Percentiles rank a stretch among this genome's conserved stretches.
Evolutionary conservation across 768 basidiomycete genomes (phyloP).

Genomic region (Daedaleopsis nitida): DNA sequence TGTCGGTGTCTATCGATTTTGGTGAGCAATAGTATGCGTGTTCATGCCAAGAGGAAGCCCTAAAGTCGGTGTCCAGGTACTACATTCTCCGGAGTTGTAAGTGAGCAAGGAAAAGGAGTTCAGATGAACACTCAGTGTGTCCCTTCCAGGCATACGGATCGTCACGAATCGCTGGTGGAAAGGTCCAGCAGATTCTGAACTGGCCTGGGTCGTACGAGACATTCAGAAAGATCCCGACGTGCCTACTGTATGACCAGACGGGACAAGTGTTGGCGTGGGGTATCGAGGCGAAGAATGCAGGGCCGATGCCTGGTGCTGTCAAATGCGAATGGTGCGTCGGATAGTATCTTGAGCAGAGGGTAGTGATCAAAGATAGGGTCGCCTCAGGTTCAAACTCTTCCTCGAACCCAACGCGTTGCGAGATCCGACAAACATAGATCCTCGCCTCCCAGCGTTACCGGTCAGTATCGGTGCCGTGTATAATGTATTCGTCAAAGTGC

Average conservation of each 20-base stretch:
- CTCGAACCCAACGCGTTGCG: slow-evolving; percentile 81
- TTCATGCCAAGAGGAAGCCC: slow-evolving; percentile 2
- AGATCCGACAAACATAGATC: slow-evolving; percentile 69
- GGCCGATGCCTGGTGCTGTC: slow-evolving; percentile 62
- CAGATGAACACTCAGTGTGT: not conserved
- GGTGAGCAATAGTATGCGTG: slow-evolving; percentile 44
- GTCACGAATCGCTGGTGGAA: slow-evolving; percentile 76
- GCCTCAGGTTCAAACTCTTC: slow-evolving; percentile 79
- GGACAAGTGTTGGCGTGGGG: slow-evolving; percentile 85
- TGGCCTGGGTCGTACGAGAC: slow-evolving; percentile 89
- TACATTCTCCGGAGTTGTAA: slow-evolving; percentile 84
- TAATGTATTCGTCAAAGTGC: not conserved
- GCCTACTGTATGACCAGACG: slow-evolving; percentile 75
- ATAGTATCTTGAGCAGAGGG: not conserved
- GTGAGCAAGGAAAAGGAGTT: slow-evolving; percentile 32
- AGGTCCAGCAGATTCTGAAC: slow-evolving; percentile 79
- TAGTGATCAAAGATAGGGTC: not conserved
- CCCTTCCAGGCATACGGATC: slow-evolving; percentile 76
- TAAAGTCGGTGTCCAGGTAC: slow-evolving; percentile 53
- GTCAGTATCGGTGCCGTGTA: slow-evolving; percentile 43
- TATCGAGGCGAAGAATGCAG: slow-evolving; percentile 81
- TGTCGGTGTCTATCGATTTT: slow-evolving; percentile 84
- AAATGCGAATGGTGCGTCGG: slow-evolving; percentile 53
- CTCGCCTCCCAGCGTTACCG: slow-evolving; percentile 76
- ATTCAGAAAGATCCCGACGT: slow-evolving; percentile 83